Evolutionary conservation across 2,329 filamentous ascomycete species (phyloP), one percentile per base, ranked within the genome.

Genomic region (Aspergillus sp.): DNA sequence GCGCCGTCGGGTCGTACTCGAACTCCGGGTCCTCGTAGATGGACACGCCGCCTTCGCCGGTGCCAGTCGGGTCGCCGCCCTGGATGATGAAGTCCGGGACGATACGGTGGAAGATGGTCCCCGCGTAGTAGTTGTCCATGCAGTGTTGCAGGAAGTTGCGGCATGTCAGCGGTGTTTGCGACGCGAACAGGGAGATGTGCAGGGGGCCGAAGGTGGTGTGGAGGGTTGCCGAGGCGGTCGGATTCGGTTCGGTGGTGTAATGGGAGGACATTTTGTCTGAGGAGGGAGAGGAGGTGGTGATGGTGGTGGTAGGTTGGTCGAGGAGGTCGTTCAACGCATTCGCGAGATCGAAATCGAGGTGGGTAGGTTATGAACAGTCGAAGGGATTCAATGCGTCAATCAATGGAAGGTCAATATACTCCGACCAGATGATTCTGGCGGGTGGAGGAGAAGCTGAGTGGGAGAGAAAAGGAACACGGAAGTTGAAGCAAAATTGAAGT

Each of bases 111-210:
- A 99, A 99, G 57, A 94, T 87, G 0, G 92, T 97, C 67, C 88
- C 86, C 64, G 91, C 87, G 77, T 97, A 99, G 78, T 97, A 97
- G 62, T 91, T 91, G 69, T 99, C 92, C 61, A 97, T 83, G 68
- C 90, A 94, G 66, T 92, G 88, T 72, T 99, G 94, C 34, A 99
- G 82, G 74, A 99, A 99, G 77, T 97, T 97, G 62, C 93, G 91
- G 68, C 88, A 91, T 21, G 94, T 88, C 57, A 97, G 80, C 7
- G 94, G 94, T 0, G 90, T 88, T 74, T 99, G 94, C 68, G 94
- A 94, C 16, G 92, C 92, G 78, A 96, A 99, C 52, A 99, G 86
- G 72, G 96, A 91, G 73, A 99, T 83, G 34, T 89, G 87, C 53
- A 99, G 82, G 66, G 96, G 92, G 72, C 94, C 94, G 43, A 87